Percentiles rank a stretch among this genome's conserved stretches.
Evolutionary conservation across 2,329 filamentous ascomycete species (phyloP).

Genomic region (Diplodia intermedia): DNA sequence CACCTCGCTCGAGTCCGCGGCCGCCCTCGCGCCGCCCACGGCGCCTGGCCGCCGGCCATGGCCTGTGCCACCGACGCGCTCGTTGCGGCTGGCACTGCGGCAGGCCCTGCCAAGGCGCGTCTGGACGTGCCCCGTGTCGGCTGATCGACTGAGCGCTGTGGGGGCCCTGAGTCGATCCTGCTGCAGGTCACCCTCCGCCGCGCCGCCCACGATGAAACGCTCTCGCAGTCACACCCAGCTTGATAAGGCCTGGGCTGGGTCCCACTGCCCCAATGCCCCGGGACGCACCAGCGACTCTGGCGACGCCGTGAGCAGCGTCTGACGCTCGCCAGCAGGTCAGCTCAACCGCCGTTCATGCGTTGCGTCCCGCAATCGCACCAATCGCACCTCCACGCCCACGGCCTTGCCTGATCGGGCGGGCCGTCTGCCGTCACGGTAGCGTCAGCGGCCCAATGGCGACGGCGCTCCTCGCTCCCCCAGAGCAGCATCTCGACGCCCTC

Average conservation of each 20-base stretch:
- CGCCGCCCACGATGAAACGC: conserved; percentile 23
- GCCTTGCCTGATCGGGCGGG: background rate
- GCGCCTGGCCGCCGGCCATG: conserved; percentile 18
- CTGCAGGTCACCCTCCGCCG: background rate
- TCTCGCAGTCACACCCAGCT: conserved; percentile 18
- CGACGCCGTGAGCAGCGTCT: conserved; percentile 19
- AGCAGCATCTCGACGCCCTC: conserved; percentile 14
- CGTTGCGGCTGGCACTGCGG: background rate
- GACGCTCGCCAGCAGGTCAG: conserved; percentile 12
- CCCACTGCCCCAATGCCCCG: conserved; percentile 21
- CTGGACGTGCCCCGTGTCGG: conserved; percentile 9
- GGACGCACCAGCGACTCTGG: conserved; percentile 8
- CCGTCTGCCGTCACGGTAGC: conserved; percentile 6
- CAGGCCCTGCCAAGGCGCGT: conserved; percentile 31
- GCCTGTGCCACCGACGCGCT: too few relatives aligned
- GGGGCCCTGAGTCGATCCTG: conserved; percentile 11
- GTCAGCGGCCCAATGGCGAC: conserved; percentile 21
- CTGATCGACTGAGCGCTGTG: conserved; percentile 22
- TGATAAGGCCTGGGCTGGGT: conserved; percentile 22
- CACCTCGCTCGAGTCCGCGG: too few relatives aligned
- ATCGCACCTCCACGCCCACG: background rate
- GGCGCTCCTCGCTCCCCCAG: conserved; percentile 1
- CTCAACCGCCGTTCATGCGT: conserved; percentile 25
- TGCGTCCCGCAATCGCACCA: conserved; percentile 19
- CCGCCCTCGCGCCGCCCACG: background rate